These are phyloP conservation scores for Cymbopogon flexuosus DNA, from an alignment of 202 grass and related monocot genomes.

Conservation along the genomic window DNA sequence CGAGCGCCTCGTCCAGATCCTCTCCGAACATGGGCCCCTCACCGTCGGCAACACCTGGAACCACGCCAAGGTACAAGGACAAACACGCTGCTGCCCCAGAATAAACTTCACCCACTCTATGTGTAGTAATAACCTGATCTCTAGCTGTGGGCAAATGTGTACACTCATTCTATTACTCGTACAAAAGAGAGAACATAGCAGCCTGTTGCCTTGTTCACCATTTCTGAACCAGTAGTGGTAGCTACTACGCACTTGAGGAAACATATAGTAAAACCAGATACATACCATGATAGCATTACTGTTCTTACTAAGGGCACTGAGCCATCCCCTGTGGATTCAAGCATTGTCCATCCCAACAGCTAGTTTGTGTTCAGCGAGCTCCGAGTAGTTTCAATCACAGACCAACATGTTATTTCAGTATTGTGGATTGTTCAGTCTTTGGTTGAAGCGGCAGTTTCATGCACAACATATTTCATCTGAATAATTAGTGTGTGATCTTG, in stretches of 20 bases:
- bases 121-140: neutral
- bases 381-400: neutral
- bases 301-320: neutral
- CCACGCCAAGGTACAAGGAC: constrained; percentile 55
- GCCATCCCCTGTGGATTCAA: neutral
- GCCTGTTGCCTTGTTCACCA: neutral
- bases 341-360: neutral
- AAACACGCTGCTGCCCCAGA: neutral
- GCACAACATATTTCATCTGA: neutral
- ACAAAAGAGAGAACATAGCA: neutral
- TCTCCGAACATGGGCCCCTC: constrained; percentile 76
- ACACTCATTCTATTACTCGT: neutral
- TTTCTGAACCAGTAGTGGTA: neutral
- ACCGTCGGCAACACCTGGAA: constrained; percentile 76
- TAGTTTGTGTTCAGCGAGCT: neutral
- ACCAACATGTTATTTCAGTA: neutral
- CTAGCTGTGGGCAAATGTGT: neutral
- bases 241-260: neutral
- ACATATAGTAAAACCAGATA: neutral
- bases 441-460: neutral
- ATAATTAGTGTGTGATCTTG: too few species aligned
- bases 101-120: neutral
- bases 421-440: neutral
- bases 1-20: constrained; percentile 62
- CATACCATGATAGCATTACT: neutral